Percentiles rank a stretch among this genome's conserved stretches.
Evolutionary conservation across 495 filamentous ascomycete species (phyloP).

Genomic region (Penicillium odoratum): DNA sequence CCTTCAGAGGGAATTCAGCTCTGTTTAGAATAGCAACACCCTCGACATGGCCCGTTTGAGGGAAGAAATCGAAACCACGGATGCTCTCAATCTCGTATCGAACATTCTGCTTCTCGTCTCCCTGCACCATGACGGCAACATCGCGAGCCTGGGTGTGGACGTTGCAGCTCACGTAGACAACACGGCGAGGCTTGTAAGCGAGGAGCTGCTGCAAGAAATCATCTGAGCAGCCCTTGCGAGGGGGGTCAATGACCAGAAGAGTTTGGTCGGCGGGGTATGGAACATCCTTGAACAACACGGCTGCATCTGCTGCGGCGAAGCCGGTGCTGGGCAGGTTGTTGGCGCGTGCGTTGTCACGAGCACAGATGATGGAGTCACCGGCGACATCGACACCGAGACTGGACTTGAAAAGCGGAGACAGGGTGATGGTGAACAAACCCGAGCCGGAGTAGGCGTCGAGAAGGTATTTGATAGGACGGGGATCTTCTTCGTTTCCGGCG

Average conservation of each 20-base stretch:
- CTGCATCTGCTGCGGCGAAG: constrained; percentile 85
- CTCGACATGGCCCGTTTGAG: constrained; percentile 96
- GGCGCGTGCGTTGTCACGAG: constrained; percentile 69
- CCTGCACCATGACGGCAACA: constrained; percentile 77
- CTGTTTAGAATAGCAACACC: constrained; percentile 78
- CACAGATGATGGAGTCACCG: constrained; percentile 68
- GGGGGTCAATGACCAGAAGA: constrained; percentile 88
- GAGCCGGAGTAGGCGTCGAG: constrained; percentile 98
- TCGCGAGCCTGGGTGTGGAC: constrained; percentile 97
- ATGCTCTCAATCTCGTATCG: constrained; percentile 90
- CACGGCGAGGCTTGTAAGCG: constrained; percentile 66
- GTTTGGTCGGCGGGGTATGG: constrained; percentile 75
- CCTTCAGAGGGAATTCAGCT: constrained; percentile 21
- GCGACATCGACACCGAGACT: constrained; percentile 73
- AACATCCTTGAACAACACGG: constrained; percentile 72
- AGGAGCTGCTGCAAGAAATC: constrained; percentile 80
- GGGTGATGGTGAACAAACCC: constrained; percentile 93
- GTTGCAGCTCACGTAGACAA: constrained; percentile 96
- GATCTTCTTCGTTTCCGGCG: constrained; percentile 27
- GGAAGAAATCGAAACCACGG: constrained; percentile 95
- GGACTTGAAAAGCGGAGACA: constrained; percentile 74
- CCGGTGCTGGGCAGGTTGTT: constrained; percentile 72
- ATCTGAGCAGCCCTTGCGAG: constrained; percentile 90
- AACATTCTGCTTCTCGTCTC: constrained; percentile 49
- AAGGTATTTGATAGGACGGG: constrained; percentile 69